phyloP scores from a whole-genome alignment of 331 rosid genomes.

The Prunus yedoensis region DNA sequence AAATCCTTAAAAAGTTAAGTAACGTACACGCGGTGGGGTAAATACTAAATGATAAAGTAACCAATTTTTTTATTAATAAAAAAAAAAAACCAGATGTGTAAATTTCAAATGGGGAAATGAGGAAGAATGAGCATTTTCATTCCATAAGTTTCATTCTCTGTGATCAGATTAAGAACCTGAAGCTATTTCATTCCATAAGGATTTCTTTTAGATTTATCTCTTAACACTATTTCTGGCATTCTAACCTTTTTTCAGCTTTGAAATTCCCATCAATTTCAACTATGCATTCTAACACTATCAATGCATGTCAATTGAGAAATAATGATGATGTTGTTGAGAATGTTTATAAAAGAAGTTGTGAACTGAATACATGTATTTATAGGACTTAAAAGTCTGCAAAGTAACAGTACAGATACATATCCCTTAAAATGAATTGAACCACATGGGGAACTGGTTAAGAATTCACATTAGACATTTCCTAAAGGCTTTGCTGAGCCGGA shows the following conservation, averaged over 20 bases:
- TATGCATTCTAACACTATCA: background rate
- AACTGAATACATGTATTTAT: conserved; percentile 9
- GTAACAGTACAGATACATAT: conserved; percentile 32
- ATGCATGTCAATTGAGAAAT: background rate
- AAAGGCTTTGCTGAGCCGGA: conserved; percentile 9
- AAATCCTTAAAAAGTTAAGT: too few relatives aligned
- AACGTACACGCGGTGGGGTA: too few relatives aligned
- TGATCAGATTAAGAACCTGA: background rate
- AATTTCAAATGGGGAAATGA: too few relatives aligned
- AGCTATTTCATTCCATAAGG: too few relatives aligned
- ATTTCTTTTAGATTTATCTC: background rate
- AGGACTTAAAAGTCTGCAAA: conserved; percentile 3
- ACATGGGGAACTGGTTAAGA: conserved; percentile 27
- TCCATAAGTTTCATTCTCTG: background rate
- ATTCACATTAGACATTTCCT: conserved; percentile 26
- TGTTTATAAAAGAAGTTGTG: background rate
- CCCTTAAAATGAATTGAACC: conserved; percentile 36
- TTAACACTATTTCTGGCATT: background rate
- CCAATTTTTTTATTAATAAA: background rate
- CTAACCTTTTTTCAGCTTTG: too few relatives aligned
- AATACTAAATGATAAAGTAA: background rate
- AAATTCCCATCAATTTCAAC: too few relatives aligned
- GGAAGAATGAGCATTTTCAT: too few relatives aligned
- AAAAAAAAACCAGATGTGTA: background rate
- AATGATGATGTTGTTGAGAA: background rate